Base-by-base conservation (phyloP, 208 protist species). In the Leishmania gerbilli region DNA sequence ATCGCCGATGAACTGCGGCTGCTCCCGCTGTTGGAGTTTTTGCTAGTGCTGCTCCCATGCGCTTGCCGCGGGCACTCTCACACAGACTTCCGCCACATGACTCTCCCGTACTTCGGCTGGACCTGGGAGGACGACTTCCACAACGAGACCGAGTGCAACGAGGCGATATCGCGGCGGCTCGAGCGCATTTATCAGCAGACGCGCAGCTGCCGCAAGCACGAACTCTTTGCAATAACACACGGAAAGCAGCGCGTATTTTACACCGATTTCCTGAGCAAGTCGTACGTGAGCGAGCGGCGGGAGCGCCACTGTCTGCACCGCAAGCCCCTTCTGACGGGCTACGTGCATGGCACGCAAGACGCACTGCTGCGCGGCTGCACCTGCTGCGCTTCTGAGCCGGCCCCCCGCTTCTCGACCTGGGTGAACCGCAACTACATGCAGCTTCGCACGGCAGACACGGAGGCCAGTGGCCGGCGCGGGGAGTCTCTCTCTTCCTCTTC, bases 121-220 rank as follows among this genome's bases (percentile, higher is more conserved):
- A 62, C 84, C 19, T 96, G 95, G 92, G 95, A 97, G 81, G 93
- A 98, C 67, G 93, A 97, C 82, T 96, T 94, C 77, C 91, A 95
- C 81, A 94, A 96, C 78, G 76, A 80, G 53, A 86, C 80, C 71
- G 85, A 91, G 60, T 98, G 91, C 86, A 90, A 77, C 74, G 90
- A 93, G 69, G 53, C 56, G 15, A 76, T 95, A 45, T 85, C 83
- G 58, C 86, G 80, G 27, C 80, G 84, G 27, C 58, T 95, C 27
- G 93, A 98, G 85, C 80, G 80, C 15, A 81, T 90, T 56, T 97
- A 98, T 77, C 74, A 90, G 68, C 80, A 82, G 21, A 90, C 91
- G 65, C 90, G 90, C 49, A 56, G 56, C 71, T 72, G 74, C 62
- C 76, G 74, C 79, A 76, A 62, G 24, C 80, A 74, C 68, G 68